Conservation (phyloP, 441 rosid species). For the Jatropha multifida region DNA sequence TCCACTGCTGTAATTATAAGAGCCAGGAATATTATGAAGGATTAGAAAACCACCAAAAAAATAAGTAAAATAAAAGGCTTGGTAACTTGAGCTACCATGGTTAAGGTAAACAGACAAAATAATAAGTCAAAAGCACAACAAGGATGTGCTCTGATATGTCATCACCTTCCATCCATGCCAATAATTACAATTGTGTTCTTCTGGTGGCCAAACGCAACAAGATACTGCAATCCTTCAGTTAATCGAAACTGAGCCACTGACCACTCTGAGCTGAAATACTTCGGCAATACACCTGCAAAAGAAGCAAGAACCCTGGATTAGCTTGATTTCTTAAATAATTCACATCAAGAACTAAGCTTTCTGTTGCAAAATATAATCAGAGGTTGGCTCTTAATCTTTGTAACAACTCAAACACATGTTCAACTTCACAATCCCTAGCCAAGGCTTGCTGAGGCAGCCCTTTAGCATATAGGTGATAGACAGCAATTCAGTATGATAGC, state of each 20-base stretch:
- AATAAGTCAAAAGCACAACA: background rate
- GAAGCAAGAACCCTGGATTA: background rate
- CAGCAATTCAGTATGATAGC: background rate
- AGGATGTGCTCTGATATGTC: background rate
- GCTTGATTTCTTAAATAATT: background rate
- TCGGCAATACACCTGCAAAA: conserved; percentile 47
- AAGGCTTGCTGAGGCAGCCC: background rate
- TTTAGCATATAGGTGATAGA: background rate
- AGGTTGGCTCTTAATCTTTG: background rate
- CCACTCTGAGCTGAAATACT: conserved; percentile 65
- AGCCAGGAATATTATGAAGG: background rate
- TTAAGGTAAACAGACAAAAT: background rate
- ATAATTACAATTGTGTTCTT: conserved; percentile 45
- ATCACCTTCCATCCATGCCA: conserved; percentile 69
- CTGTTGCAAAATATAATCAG: background rate
- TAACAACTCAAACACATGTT: background rate
- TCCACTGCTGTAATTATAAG: background rate
- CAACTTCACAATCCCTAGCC: background rate
- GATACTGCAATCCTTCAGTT: conserved; percentile 37
- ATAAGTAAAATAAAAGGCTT: too few species aligned
- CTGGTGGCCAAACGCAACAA: conserved; percentile 49
- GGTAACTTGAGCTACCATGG: background rate
- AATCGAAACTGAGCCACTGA: conserved; percentile 57
- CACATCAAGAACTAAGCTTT: too few species aligned
- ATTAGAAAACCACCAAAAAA: background rate